phyloP scores from a whole-genome alignment of 1,284 basidiomycete genomes.

The Pascua sp. region DNA sequence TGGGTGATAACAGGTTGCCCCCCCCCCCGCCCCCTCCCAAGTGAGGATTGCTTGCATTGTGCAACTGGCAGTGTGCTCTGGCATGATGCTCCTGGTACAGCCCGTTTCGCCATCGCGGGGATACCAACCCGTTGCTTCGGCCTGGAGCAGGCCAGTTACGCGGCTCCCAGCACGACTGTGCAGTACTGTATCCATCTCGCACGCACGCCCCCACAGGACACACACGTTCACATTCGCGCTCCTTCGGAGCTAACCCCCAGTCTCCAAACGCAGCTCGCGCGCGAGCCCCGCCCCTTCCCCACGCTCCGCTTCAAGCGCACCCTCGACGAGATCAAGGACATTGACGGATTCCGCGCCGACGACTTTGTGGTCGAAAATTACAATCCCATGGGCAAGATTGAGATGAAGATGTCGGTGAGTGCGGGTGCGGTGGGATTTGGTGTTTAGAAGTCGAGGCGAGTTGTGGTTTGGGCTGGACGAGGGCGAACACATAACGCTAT shows the following conservation, averaged over 20 bases:
- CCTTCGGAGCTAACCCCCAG: background rate
- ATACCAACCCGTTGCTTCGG: too few species aligned
- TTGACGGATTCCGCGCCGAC: conserved; percentile 76
- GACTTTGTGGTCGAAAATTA: conserved; percentile 88
- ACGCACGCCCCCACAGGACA: background rate
- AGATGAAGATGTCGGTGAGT: conserved; percentile 95
- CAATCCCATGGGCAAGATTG: conserved; percentile 75
- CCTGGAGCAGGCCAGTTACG: too few species aligned
- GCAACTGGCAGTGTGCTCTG: too few species aligned
- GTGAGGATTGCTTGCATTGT: too few species aligned
- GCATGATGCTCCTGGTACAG: too few species aligned
- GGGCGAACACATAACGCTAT: too few species aligned
- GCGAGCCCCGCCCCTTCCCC: conserved; percentile 79
- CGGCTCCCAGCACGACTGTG: background rate
- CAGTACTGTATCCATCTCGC: background rate
- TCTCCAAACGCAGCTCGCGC: conserved; percentile 71
- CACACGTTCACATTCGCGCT: too few species aligned
- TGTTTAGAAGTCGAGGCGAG: background rate
- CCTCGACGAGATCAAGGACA: conserved; percentile 56
- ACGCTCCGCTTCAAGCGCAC: conserved; percentile 68
- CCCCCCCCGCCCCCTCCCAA: too few species aligned
- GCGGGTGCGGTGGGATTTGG: background rate
- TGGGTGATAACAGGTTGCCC: too few species aligned
- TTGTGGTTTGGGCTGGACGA: too few species aligned
- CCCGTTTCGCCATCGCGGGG: too few species aligned